Conservation (phyloP, 2,329 filamentous ascomycete genomes). For the Fusarium xylarioides region DNA sequence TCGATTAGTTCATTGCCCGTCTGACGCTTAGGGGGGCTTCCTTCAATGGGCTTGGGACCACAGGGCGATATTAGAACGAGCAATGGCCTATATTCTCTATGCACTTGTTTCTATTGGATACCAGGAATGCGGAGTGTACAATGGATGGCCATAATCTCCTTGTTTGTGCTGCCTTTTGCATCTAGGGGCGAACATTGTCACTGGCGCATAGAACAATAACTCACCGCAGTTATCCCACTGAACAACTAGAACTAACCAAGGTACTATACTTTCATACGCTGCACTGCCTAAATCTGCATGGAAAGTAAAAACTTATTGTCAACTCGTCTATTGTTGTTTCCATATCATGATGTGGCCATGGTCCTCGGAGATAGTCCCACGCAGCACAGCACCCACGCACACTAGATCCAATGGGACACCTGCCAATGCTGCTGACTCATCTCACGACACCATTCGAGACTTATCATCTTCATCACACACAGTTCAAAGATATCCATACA, state of each 20-base stretch:
- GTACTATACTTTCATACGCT: not conserved
- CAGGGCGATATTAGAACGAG: not conserved
- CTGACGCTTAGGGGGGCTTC: not conserved
- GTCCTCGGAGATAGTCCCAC: not conserved
- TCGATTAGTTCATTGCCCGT: not conserved
- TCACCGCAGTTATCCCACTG: not conserved
- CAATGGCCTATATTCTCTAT: not conserved
- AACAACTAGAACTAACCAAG: not conserved
- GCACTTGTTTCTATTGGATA: not conserved
- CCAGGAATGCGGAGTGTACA: not conserved
- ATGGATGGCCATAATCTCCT: not conserved
- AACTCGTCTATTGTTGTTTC: not conserved
- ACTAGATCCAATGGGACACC: slow-evolving; percentile 32
- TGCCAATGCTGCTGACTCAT: slow-evolving; percentile 40
- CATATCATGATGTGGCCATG: not conserved
- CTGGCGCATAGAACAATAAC: slow-evolving; percentile 4
- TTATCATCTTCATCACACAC: not conserved
- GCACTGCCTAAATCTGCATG: not conserved
- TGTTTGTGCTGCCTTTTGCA: not conserved
- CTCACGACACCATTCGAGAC: slow-evolving; percentile 18
- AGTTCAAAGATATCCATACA: not conserved
- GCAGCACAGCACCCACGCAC: not conserved
- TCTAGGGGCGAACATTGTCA: not conserved
- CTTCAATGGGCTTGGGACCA: not conserved
- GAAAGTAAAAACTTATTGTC: not conserved